Percentiles rank a stretch among this genome's conserved stretches.
Conservation (phyloP, 257 asterid genomes). For the Pogostemon cablin region DNA sequence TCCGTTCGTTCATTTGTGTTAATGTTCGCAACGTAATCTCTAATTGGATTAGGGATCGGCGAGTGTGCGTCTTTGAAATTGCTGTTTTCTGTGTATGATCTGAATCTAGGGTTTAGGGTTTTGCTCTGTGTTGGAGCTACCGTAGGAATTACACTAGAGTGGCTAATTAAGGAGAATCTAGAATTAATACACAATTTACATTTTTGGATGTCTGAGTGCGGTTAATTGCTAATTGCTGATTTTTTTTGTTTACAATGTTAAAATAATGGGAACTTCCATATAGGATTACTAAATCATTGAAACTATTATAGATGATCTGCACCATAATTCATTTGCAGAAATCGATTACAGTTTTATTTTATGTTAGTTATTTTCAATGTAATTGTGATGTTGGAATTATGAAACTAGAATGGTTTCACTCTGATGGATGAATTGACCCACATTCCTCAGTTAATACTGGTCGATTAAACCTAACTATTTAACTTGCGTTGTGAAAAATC, state of each 20-base stretch:
- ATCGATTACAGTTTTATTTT: not conserved
- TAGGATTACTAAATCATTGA: slow-evolving; percentile 4
- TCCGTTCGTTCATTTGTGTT: slow-evolving; percentile 1
- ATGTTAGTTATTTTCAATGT: slow-evolving; percentile 10
- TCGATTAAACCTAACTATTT: slow-evolving; percentile 9
- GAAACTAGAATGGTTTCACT: not conserved
- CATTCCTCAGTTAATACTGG: not conserved
- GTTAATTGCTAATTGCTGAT: not conserved
- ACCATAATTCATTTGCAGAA: slow-evolving; percentile 20
- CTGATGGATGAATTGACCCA: not conserved
- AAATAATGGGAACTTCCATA: not conserved
- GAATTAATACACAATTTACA: not conserved
- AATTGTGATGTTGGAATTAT: not conserved
- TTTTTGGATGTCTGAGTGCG: slow-evolving; percentile 4
- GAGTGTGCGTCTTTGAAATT: slow-evolving; percentile 3
- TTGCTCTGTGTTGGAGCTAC: slow-evolving; percentile 24
- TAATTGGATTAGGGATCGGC: slow-evolving; percentile 22
- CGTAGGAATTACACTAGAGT: not conserved
- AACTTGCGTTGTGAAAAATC: not conserved
- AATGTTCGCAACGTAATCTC: not conserved
- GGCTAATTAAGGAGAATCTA: not conserved
- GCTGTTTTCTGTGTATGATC: slow-evolving; percentile 22
- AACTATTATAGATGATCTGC: not conserved
- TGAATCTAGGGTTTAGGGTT: slow-evolving; percentile 46
- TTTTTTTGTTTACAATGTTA: not conserved